Percentiles rank a stretch among this genome's conserved stretches.
Evolutionary conservation across 495 filamentous ascomycete species (phyloP).

Genomic region (Parathielavia appendiculata): DNA sequence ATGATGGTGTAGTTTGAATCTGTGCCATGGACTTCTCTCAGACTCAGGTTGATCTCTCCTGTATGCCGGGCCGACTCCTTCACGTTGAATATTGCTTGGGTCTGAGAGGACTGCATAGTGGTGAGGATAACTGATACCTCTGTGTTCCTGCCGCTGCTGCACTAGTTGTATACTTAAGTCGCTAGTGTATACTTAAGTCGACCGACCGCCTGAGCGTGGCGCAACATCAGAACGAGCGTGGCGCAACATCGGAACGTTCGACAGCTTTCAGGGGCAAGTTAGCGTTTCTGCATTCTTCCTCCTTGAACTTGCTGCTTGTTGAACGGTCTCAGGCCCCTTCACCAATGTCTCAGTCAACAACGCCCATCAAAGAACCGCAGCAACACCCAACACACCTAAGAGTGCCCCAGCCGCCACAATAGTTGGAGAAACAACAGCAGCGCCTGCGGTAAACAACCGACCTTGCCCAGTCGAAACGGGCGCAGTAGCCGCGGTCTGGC

Average conservation of each 20-base stretch:
- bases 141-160: too few species aligned
- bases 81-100: too few species aligned
- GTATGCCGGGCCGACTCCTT: too few species aligned
- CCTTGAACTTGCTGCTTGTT: background rate
- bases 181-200: too few species aligned
- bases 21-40: too few species aligned
- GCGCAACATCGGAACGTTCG: background rate
- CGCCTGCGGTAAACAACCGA: too few species aligned
- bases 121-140: too few species aligned
- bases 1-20: background rate
- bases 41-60: too few species aligned
- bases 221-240: background rate
- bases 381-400: constrained; percentile 16
- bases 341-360: background rate
- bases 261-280: background rate
- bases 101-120: too few species aligned
- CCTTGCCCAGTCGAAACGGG: background rate
- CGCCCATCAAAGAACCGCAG: constrained; percentile 9
- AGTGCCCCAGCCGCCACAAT: constrained; percentile 4
- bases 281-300: too few species aligned
- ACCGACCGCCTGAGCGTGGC: background rate
- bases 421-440: constrained; percentile 2
- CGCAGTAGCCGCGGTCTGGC: background rate
- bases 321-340: background rate
- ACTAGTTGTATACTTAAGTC: too few species aligned